Evolutionary conservation across 2,329 filamentous ascomycete genomes (phyloP).

Genomic region (Diatrype stigma): DNA sequence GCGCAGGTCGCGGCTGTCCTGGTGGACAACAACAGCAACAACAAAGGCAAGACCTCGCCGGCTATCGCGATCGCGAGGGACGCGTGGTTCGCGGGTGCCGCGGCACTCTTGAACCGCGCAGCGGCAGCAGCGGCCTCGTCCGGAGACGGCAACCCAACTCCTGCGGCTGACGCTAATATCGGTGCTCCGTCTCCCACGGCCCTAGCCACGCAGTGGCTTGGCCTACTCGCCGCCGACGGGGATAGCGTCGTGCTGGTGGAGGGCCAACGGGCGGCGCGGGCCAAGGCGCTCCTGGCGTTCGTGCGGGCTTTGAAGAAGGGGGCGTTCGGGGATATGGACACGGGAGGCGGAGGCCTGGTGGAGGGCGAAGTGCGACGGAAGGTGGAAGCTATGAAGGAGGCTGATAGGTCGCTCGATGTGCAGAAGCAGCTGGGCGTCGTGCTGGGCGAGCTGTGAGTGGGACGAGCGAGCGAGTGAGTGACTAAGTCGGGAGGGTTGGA

Average conservation of each 20-base stretch:
- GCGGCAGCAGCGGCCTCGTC: constrained; percentile 15
- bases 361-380: constrained; percentile 26
- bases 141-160: constrained; percentile 6
- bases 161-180: constrained; percentile 8
- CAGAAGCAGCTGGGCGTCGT: constrained; percentile 38
- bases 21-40: constrained; percentile 21
- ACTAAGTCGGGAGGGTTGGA: too few relatives aligned
- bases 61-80: constrained; percentile 42
- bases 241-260: constrained; percentile 48
- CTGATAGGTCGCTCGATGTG: constrained; percentile 43
- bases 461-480: too few relatives aligned
- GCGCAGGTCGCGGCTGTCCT: constrained; percentile 35
- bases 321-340: constrained; percentile 32
- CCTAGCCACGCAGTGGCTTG: constrained; percentile 36
- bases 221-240: constrained; percentile 42
- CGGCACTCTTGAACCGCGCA: constrained; percentile 43
- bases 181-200: neutral
- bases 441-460: constrained; percentile 29
- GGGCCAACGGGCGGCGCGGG: constrained; percentile 44
- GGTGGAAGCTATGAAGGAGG: constrained; percentile 30
- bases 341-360: constrained; percentile 7
- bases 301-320: constrained; percentile 39
- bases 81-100: constrained; percentile 48
- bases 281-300: constrained; percentile 40
- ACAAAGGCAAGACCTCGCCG: constrained; percentile 9